phyloP scores from a whole-genome alignment of 208 protist genomes.

The Leishmania turanica region DNA sequence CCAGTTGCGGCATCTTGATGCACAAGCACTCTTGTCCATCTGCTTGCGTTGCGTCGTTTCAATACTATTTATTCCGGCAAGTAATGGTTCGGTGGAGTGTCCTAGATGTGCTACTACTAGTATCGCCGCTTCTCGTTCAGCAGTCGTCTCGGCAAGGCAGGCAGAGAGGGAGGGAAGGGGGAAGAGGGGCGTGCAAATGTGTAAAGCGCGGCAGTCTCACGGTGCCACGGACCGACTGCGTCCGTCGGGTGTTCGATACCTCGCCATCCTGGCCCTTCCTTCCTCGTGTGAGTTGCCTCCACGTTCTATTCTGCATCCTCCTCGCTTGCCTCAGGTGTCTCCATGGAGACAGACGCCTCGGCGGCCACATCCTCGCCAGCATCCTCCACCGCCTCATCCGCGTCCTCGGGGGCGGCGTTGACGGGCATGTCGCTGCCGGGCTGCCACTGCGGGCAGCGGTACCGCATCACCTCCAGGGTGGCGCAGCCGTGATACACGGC shows the following conservation, averaged over 20 bases:
- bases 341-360: background rate
- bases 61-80: background rate
- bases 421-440: slow-evolving; percentile 57
- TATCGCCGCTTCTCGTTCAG: background rate
- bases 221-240: background rate
- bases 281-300: background rate
- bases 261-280: background rate
- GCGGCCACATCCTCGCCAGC: slow-evolving; percentile 10
- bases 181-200: background rate
- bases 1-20: background rate
- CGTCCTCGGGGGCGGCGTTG: slow-evolving; percentile 33
- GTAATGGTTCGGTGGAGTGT: background rate
- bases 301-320: slow-evolving; percentile 19
- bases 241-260: background rate
- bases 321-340: slow-evolving; percentile 14
- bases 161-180: background rate
- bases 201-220: background rate
- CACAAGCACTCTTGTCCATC: too few species aligned
- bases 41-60: background rate
- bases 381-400: slow-evolving; percentile 27
- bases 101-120: background rate
- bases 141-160: background rate
- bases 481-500: slow-evolving; percentile 58
- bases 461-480: slow-evolving; percentile 70
- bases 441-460: slow-evolving; percentile 76